Evolutionary conservation across 1,284 basidiomycete genomes (phyloP), one percentile per base, ranked within the genome.

Genomic region (Pseudozyma sp.): DNA sequence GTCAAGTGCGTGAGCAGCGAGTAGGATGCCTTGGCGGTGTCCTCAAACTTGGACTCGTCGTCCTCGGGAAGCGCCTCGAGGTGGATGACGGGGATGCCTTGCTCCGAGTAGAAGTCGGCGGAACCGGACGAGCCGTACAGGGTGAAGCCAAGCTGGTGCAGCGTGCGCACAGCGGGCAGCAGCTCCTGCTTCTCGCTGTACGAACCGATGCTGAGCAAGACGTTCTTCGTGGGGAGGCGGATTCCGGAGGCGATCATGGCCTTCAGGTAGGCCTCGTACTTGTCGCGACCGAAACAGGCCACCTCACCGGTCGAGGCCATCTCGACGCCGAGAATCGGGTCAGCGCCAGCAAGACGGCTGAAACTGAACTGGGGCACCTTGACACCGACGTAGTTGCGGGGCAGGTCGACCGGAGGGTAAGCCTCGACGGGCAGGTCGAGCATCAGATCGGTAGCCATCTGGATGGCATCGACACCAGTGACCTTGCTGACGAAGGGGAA

Each of bases 241-340:
- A 98, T 97, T 37, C 96, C 95, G 3, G 96, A 97, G 30, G 96
- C 96, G 76, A 99, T 93, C 74, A 98, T 88, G 4, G 94, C 94
- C 87, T 98, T 98, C 82, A 98, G 88, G 85, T 99, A 99, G 7
- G 96, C 96, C 85, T 99, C 96, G 85, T 97, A 98, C 86, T 96
- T 97, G 88, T 99, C 92, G 78, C 89, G 90, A 31, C 97, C 96
- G 85, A 99, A 99, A 86, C 96, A 98, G 40, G 97, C 97, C 33
- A 99, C 96, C 85, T 99, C 96, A 75, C 96, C 96, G 1, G 96
- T 99, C n/a, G 96, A 98, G 16, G 96, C 96, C 96, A 99, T 99
- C 87, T 99, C 96, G 53, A 99, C 96, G 83, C 97, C 97, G n/a
- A 99, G 89, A 19, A 99, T 92, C 16, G 96, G 96, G 85, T 99